Evolutionary conservation across 345 rosid genomes (phyloP), one percentile per base, ranked within the genome.

Genomic region (Trapa incisa): DNA sequence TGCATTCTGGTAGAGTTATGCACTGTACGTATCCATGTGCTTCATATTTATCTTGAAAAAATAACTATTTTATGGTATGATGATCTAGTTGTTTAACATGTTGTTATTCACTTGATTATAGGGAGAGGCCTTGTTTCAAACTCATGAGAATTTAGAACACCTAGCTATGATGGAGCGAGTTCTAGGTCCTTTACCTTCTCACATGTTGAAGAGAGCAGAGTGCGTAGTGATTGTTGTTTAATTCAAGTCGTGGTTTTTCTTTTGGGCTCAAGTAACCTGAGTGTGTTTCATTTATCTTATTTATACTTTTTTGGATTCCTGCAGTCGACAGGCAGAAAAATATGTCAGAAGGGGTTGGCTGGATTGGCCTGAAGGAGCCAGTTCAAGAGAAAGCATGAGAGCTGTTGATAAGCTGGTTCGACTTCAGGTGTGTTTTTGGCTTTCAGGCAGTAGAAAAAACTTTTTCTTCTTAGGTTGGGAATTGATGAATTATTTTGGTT

Each of bases 71-170:
- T n/a, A 57, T 5, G 32, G 3, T 54, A n/a, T 22, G 60, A n/a
- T 54, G 33, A 22, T 22, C 35, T 15, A 22, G 60, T 54, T 22
- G 60, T 9, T 35, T 54, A 33, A n/a, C 22, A 54, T 8, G 4
- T 52, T 52, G 16, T n/a, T 7, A 5, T 22, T 54, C 35, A n/a
- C 50, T 61, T 57, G 32, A 1, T 8, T 22, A 38, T 66, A 91
- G 97, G 97, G 97, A 33, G 97, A 91, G 77, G 97, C 97, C 65
- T 80, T 91, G 72, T 91, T 88, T 76, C 97, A 91, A 76, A 91
- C 96, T 16, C 97, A 91, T 67, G 97, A 91, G 72, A 88, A 91
- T 73, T 69, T 91, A 73, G 97, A 91, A 76, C 97, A 91, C 76
- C 89, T 91, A 29, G 97, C 97, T 0, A 91, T 91, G 97, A 88